phyloP scores from a whole-genome alignment of 805 yeast species.

The Kockiozyma suomiensis region DNA sequence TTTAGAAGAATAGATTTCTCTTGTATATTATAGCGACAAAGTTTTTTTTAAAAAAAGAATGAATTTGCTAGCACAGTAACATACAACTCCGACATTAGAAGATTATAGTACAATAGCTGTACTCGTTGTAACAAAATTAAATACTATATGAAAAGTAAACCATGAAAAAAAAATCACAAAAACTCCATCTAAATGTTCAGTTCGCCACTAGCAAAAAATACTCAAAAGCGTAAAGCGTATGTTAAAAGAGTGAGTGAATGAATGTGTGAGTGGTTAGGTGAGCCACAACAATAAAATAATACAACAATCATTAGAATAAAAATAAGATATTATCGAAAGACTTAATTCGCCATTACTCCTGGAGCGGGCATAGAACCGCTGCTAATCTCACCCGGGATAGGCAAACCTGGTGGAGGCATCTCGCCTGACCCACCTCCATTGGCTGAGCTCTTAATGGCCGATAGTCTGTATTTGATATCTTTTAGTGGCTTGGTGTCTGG shows the following conservation, averaged over 20 bases:
- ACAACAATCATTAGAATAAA: too few relatives aligned
- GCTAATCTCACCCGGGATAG: constrained; percentile 5
- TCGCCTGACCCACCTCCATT: neutral
- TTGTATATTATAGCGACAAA: neutral
- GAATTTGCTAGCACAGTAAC: too few relatives aligned
- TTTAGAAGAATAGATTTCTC: neutral
- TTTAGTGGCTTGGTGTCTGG: constrained; percentile 82
- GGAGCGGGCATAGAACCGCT: neutral
- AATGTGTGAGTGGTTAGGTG: neutral
- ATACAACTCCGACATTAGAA: neutral
- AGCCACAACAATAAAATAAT: neutral
- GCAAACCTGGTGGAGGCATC: constrained; percentile 4
- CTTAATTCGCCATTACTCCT: constrained; percentile 3
- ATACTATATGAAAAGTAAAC: neutral
- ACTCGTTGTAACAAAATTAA: neutral
- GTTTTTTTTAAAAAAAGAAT: neutral
- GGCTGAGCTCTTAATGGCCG: constrained; percentile 18
- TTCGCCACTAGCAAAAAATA: too few relatives aligned
- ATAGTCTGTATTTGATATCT: constrained; percentile 78
- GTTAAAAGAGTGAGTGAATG: too few relatives aligned
- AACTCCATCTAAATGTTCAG: neutral
- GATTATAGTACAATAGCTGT: neutral
- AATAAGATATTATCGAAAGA: neutral
- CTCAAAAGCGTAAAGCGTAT: too few relatives aligned
- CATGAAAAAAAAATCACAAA: neutral